phyloP scores from a whole-genome alignment of 176 grass and related monocot species.

The Neostapfia colusana region DNA sequence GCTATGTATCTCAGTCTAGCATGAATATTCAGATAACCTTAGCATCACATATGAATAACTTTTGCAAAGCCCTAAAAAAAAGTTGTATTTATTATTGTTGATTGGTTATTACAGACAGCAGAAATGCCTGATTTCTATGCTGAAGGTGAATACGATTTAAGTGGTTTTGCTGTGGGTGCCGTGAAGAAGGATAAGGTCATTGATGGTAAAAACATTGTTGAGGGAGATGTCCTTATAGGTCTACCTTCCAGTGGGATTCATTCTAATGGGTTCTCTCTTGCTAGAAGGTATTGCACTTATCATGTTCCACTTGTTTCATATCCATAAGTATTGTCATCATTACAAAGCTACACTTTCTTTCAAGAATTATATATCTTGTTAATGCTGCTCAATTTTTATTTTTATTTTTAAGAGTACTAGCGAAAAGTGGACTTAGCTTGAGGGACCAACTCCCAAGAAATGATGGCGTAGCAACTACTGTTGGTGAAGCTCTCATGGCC shows the following conservation, averaged over 20 bases:
- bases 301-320: neutral
- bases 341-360: no score
- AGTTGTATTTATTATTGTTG: neutral
- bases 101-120: conserved; percentile 63
- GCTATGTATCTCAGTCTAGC: neutral
- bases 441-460: conserved; percentile 67
- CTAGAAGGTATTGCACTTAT: conserved; percentile 64
- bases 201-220: conserved; percentile 80
- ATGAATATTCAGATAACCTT: no score
- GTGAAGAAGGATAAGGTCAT: conserved; percentile 90
- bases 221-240: conserved; percentile 87
- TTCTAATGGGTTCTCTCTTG: conserved; percentile 96
- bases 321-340: no score
- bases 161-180: conserved; percentile 84
- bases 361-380: conserved; percentile 1
- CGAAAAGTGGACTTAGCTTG: conserved; percentile 68
- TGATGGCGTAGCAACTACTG: conserved; percentile 47
- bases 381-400: neutral
- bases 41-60: neutral
- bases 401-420: conserved; percentile 61
- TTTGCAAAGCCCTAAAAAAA: neutral
- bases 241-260: conserved; percentile 97
- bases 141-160: conserved; percentile 87
- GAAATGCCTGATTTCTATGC: conserved; percentile 98
- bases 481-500: conserved; percentile 96